Evolutionary conservation across 345 rosid genomes (phyloP).

Genomic region (Physaria fendleri): DNA sequence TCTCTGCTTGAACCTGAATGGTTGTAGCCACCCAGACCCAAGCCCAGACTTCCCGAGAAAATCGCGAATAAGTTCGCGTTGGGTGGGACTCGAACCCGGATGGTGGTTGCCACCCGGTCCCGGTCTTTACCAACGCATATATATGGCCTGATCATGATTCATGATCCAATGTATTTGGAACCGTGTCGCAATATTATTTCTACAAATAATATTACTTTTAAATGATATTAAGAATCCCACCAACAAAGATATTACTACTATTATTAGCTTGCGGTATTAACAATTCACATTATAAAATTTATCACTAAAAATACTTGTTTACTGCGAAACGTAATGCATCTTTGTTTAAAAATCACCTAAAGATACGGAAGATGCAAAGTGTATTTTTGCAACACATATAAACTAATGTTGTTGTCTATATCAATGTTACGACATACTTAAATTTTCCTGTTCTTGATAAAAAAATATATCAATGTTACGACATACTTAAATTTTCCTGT

Average conservation of each 20-base stretch:
- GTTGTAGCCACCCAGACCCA: too few relatives aligned
- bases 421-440: background rate
- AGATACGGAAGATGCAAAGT: background rate
- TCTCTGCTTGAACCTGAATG: too few relatives aligned
- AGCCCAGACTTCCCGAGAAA: too few relatives aligned
- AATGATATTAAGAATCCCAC: background rate
- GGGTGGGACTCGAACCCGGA: too few relatives aligned
- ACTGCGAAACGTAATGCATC: background rate
- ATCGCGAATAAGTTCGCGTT: too few relatives aligned
- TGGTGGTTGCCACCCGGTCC: too few relatives aligned
- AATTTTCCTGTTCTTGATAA: background rate
- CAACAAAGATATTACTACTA: slow-evolving; percentile 5
- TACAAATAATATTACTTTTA: background rate
- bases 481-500: background rate
- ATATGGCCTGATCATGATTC: too few relatives aligned
- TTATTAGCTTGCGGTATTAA: background rate
- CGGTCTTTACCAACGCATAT: too few relatives aligned
- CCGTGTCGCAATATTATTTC: background rate
- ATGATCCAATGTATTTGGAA: slow-evolving; percentile 3
- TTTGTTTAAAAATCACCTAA: background rate
- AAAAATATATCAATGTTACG: slow-evolving; percentile 2
- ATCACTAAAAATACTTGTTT: background rate
- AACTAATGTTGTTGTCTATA: too few relatives aligned
- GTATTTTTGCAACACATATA: background rate
- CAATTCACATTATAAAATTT: background rate